Evolutionary conservation across 192 early-diverging fungal genomes (phyloP), one percentile per base, ranked within the genome.

Genomic region (Martensiomyces pterosporus): DNA sequence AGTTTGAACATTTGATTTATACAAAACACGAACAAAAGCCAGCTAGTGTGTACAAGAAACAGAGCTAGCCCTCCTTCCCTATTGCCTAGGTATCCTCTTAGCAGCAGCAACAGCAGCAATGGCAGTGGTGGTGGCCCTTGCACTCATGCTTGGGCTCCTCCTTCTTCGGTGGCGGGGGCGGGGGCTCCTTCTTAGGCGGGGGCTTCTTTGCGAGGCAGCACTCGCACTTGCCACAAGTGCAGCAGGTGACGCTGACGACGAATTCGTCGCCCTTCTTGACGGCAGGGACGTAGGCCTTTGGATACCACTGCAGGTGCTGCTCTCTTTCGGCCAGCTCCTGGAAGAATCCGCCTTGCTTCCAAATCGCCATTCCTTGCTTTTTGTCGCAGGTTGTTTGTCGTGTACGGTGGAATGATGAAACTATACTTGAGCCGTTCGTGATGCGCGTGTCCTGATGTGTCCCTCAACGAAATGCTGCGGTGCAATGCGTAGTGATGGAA

Each of bases 341-440:
- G 62, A 73, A 73, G 39, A 73, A 73, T n/a, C 69, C 69, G 53
- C 69, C 69, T 41, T 73, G 69, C 34, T 53, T 60, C 69, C 69
- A 73, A 35, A 73, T 60, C 12, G 69, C 69, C 69, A 73, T 73
- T 13, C n/a, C n/a, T n/a, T n/a, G n/a, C n/a, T n/a, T n/a, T n/a
- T n/a, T n/a, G n/a, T n/a, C n/a, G n/a, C n/a, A n/a, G n/a, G n/a
- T n/a, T n/a, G n/a, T n/a, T n/a, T n/a, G n/a, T n/a, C n/a, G n/a
- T n/a, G n/a, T n/a, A n/a, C n/a, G n/a, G n/a, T n/a, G n/a, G n/a
- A n/a, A n/a, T n/a, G n/a, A n/a, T n/a, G n/a, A n/a, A n/a, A n/a
- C n/a, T n/a, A n/a, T n/a, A n/a, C n/a, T n/a, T n/a, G n/a, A n/a
- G n/a, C n/a, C n/a, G n/a, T n/a, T n/a, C n/a, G n/a, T n/a, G n/a